These are phyloP conservation scores for Aquilaria agallochum DNA, from an alignment of 441 rosid species.

Conservation along the genomic window DNA sequence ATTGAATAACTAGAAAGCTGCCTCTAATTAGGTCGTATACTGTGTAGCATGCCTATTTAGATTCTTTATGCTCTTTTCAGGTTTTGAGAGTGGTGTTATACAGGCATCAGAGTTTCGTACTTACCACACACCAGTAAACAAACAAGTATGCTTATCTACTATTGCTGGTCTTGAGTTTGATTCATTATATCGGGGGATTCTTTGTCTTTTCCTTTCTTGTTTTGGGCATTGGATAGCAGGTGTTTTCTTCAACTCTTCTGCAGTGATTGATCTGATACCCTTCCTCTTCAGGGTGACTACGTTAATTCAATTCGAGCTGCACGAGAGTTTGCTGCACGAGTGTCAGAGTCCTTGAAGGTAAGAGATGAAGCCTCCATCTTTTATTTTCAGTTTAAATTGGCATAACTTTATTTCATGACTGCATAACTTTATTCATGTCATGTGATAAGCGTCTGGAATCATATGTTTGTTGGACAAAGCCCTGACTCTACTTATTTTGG, in stretches of 20 bases:
- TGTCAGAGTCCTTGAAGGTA: constrained; percentile 62
- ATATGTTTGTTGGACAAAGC: too few species aligned
- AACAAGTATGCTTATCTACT: constrained; percentile 41
- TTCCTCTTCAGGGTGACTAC: constrained; percentile 54
- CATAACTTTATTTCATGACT: too few species aligned
- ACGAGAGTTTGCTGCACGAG: constrained; percentile 59
- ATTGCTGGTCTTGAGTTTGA: too few species aligned
- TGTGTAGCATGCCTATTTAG: neutral
- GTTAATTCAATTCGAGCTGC: constrained; percentile 70
- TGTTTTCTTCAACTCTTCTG: neutral
- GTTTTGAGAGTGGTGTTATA: constrained; percentile 60
- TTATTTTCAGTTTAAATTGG: too few species aligned
- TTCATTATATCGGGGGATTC: too few species aligned
- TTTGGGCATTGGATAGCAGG: constrained; percentile 5
- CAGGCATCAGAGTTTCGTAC: constrained; percentile 75
- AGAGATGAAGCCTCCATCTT: neutral
- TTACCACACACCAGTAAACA: constrained; percentile 68
- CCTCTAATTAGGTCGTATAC: neutral
- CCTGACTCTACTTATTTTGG: neutral
- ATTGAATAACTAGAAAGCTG: neutral
- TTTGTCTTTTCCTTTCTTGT: neutral
- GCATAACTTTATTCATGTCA: too few species aligned
- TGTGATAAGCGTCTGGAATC: too few species aligned
- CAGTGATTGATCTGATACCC: constrained; percentile 12
- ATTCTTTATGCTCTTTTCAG: constrained; percentile 28